Percentiles rank a stretch among this genome's conserved stretches.
phyloP scores from a whole-genome alignment of 441 rosid species.

The Jatropha podagrica region DNA sequence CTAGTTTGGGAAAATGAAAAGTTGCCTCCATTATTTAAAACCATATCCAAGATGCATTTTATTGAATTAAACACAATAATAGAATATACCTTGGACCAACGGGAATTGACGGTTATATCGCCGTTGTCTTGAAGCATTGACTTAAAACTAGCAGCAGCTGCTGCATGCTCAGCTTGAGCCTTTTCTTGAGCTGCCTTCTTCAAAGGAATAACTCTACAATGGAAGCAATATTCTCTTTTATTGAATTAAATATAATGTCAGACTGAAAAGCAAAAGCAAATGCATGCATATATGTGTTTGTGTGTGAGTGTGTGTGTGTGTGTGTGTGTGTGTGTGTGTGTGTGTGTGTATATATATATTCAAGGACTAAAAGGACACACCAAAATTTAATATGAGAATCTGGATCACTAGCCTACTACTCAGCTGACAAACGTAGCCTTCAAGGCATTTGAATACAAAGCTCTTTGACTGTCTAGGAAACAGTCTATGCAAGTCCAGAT shows the following conservation, averaged over 20 bases:
- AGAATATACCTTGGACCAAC: constrained; percentile 86
- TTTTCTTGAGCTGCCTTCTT: constrained; percentile 80
- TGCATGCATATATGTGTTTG: constrained; percentile 17
- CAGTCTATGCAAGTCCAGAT: constrained; percentile 27
- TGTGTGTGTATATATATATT: not conserved
- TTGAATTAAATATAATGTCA: constrained; percentile 9
- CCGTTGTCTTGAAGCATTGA: constrained; percentile 78
- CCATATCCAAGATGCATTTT: not conserved
- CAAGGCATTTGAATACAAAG: constrained; percentile 32
- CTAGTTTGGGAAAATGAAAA: not conserved
- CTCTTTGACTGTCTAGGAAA: constrained; percentile 29
- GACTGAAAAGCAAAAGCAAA: not conserved
- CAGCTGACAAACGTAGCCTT: constrained; percentile 39
- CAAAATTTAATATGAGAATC: constrained; percentile 33
- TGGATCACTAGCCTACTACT: constrained; percentile 34
- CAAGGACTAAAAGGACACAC: constrained; percentile 35
- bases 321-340: no score
- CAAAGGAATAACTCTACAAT: constrained; percentile 66
- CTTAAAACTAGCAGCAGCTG: constrained; percentile 72
- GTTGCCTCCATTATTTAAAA: not conserved
- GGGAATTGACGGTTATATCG: constrained; percentile 64
- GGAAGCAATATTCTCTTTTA: constrained; percentile 21
- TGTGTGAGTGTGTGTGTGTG: no score
- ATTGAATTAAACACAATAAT: not conserved
- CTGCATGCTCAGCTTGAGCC: constrained; percentile 71